A percentile compares a stretch with the other conserved stretches of the same genome.
Evolutionary conservation across 768 basidiomycete species (phyloP).

Genomic region (Suillus variegatus): DNA sequence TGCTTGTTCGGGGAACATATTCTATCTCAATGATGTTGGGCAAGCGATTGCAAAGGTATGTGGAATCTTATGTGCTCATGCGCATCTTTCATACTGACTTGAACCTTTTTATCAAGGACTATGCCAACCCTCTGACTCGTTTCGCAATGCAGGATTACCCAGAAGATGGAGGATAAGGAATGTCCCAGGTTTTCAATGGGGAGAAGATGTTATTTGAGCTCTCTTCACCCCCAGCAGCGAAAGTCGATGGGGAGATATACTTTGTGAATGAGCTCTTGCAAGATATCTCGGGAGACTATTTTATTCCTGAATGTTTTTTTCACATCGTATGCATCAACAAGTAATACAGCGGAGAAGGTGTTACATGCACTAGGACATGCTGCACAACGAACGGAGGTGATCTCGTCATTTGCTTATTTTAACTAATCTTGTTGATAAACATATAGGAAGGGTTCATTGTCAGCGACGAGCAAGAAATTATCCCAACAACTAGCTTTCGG

Average conservation of each 20-base stretch:
- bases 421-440: background rate
- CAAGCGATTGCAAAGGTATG: background rate
- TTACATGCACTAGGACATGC: slow-evolving; percentile 9
- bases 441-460: slow-evolving; percentile 15
- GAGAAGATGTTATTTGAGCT: slow-evolving; percentile 31
- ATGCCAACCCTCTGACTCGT: slow-evolving; percentile 23
- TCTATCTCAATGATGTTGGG: slow-evolving; percentile 22
- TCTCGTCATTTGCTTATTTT: background rate
- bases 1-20: slow-evolving; percentile 24
- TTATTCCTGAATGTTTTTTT: slow-evolving; percentile 19
- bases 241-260: slow-evolving; percentile 16
- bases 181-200: slow-evolving; percentile 29
- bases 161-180: slow-evolving; percentile 18
- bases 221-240: slow-evolving; percentile 28
- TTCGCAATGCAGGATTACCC: slow-evolving; percentile 30
- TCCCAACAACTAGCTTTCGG: slow-evolving; percentile 10
- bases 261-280: slow-evolving; percentile 27
- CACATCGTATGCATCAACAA: background rate
- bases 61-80: too few relatives aligned
- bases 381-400: slow-evolving; percentile 8
- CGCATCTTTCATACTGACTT: too few relatives aligned
- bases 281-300: slow-evolving; percentile 4
- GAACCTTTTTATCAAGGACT: slow-evolving; percentile 5
- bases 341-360: background rate
- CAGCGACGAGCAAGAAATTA: slow-evolving; percentile 8